phyloP scores from a whole-genome alignment of 192 early-diverging fungal genomes.

The Oehlia diaphana region DNA sequence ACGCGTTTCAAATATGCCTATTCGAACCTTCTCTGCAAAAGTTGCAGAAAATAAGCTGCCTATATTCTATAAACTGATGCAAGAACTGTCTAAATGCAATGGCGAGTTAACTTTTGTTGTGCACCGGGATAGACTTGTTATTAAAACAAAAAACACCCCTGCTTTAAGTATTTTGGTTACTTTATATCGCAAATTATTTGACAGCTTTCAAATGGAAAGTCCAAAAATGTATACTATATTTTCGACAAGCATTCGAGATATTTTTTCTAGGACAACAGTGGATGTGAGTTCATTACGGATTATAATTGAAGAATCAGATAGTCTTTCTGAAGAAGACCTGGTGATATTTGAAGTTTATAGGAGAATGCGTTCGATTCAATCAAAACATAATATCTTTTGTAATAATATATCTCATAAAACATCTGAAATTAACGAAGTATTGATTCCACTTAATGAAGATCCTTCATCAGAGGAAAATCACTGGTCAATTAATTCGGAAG shows the following conservation, averaged over 20 bases:
- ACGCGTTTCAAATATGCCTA: background rate
- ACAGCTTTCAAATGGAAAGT: background rate
- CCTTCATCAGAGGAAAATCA: background rate
- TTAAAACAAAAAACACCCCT: background rate
- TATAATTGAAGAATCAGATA: background rate
- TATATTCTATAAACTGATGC: background rate
- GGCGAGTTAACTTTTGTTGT: background rate
- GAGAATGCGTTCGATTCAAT: background rate
- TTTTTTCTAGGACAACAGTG: background rate
- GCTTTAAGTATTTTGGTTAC: background rate
- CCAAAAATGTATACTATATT: background rate
- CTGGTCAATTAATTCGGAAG: background rate
- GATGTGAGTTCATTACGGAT: background rate
- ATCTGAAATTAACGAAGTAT: background rate
- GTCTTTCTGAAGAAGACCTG: background rate
- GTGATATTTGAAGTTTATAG: background rate
- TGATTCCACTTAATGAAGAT: background rate
- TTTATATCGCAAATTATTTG: background rate
- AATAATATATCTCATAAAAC: background rate
- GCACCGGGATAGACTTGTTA: background rate
- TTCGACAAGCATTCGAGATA: background rate
- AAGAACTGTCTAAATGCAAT: background rate
- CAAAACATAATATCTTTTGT: background rate
- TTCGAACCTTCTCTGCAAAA: background rate
- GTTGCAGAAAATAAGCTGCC: background rate